Evolutionary conservation across 2,329 filamentous ascomycete genomes (phyloP), one percentile per base, ranked within the genome.

Genomic region (Pseudopithomyces maydicus): DNA sequence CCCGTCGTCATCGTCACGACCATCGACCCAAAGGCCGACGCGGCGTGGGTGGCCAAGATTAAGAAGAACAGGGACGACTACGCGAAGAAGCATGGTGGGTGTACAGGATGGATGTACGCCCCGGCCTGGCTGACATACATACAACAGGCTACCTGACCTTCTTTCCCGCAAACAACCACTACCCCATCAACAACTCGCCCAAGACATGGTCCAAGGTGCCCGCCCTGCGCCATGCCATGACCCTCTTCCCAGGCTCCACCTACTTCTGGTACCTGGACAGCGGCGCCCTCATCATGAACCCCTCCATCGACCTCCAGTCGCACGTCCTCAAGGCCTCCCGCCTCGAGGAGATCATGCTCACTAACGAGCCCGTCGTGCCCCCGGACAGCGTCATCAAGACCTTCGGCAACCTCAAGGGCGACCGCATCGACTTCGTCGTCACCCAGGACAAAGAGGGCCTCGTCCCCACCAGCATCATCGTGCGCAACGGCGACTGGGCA

Each of bases 301-400:
- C 90, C 6, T 78, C 81, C 33, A 78, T 89, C 52, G 84, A 85
- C 14, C 78, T 98, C 33, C 87, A 92, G 63, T 81, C 85, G 1
- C 85, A 91, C 66, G 77, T 99, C 38, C 86, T 96, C 74, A 80
- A 86, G 11, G 78, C 87, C 11, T 79, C 80, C 51, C 85, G 82
- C 54, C 82, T 99, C 46, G 90, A 96, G 69, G 82, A 81, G 20
- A 74, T 90, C 55, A 97, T 98, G 91, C 85, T 95, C 66, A 90
- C 88, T 73, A 90, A 97, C 74, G 84, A 88, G 52, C 87, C 95
- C 6, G 87, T 99, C 49, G 94, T 98, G 8, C 95, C 94, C 2
- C 95, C 96, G 0, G 92, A 97, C 78, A 96, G 92, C 78, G 93
- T 99, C 67, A 98, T 99, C 79, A 94, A 91, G 81, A 98, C 96